phyloP scores from a whole-genome alignment of 169 alveolate species.

The Fabrea salina region DNA sequence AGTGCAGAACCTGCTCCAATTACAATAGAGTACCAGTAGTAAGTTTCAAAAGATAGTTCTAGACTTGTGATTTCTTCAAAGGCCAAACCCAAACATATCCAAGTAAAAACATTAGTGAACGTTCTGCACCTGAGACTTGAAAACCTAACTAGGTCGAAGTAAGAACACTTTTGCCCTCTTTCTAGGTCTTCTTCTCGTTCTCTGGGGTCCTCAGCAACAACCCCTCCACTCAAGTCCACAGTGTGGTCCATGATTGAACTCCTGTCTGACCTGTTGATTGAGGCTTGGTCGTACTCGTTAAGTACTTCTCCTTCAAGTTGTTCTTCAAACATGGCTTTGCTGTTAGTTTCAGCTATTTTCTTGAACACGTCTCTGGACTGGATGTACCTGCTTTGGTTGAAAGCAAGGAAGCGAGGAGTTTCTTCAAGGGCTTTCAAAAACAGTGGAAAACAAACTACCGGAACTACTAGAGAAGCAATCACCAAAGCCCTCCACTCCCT shows the following conservation, averaged over 20 bases:
- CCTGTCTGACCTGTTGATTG: neutral
- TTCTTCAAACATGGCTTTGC: conserved; percentile 10
- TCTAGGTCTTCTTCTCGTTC: conserved; percentile 9
- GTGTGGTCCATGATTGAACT: neutral
- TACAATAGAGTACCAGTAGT: too few species aligned
- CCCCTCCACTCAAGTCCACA: neutral
- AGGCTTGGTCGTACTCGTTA: neutral
- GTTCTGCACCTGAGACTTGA: too few species aligned
- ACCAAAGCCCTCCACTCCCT: neutral
- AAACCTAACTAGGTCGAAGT: neutral
- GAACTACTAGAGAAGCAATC: neutral
- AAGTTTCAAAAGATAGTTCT: too few species aligned
- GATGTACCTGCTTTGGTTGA: neutral
- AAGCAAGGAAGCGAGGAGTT: conserved; percentile 5
- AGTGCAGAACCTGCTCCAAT: too few species aligned
- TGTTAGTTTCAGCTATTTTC: neutral
- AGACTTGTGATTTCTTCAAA: too few species aligned
- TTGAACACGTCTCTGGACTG: neutral
- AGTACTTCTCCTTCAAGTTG: neutral
- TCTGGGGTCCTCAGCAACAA: neutral
- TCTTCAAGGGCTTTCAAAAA: neutral
- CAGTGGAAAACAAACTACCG: neutral
- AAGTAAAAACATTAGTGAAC: too few species aligned
- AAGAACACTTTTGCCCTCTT: neutral
- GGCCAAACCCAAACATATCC: too few species aligned